phyloP scores from a whole-genome alignment of 108 stramenopile species.

The Cylindrotheca fusiformis region DNA sequence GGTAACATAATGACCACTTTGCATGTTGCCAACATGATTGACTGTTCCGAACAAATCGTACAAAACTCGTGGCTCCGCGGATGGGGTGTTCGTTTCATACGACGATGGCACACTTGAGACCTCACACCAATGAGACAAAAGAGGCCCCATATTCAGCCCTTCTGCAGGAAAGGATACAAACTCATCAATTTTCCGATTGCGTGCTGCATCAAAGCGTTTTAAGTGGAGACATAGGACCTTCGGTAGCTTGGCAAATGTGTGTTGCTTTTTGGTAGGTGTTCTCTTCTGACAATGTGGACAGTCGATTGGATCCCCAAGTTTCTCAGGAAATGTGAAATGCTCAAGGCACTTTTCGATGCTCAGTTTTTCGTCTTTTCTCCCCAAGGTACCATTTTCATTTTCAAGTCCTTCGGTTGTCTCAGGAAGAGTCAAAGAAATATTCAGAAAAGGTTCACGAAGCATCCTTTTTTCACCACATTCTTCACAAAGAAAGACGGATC shows the following conservation, averaged over 20 bases:
- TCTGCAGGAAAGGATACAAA: slow-evolving; percentile 71
- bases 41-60: slow-evolving; percentile 79
- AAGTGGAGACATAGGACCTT: slow-evolving; percentile 76
- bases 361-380: slow-evolving; percentile 14
- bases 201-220: slow-evolving; percentile 75
- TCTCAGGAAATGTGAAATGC: slow-evolving; percentile 61
- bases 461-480: slow-evolving; percentile 66
- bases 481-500: slow-evolving; percentile 70
- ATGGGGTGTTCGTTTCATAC: background rate
- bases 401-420: slow-evolving; percentile 38
- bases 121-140: slow-evolving; percentile 75
- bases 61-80: slow-evolving; percentile 42
- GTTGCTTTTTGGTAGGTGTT: slow-evolving; percentile 62
- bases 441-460: slow-evolving; percentile 68
- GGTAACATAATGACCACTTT: slow-evolving; percentile 68
- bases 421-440: slow-evolving; percentile 64
- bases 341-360: slow-evolving; percentile 58
- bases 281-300: slow-evolving; percentile 63
- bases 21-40: slow-evolving; percentile 68
- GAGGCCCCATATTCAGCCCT: slow-evolving; percentile 68
- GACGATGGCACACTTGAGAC: slow-evolving; percentile 20
- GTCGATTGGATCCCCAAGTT: slow-evolving; percentile 51
- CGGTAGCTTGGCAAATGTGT: slow-evolving; percentile 70
- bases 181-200: slow-evolving; percentile 69
- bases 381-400: slow-evolving; percentile 4